Percentiles rank a stretch among this genome's conserved stretches.
These are phyloP conservation scores for Suaeda aralocaspica DNA, from an alignment of 148 eudicot species.

Conservation along the genomic window DNA sequence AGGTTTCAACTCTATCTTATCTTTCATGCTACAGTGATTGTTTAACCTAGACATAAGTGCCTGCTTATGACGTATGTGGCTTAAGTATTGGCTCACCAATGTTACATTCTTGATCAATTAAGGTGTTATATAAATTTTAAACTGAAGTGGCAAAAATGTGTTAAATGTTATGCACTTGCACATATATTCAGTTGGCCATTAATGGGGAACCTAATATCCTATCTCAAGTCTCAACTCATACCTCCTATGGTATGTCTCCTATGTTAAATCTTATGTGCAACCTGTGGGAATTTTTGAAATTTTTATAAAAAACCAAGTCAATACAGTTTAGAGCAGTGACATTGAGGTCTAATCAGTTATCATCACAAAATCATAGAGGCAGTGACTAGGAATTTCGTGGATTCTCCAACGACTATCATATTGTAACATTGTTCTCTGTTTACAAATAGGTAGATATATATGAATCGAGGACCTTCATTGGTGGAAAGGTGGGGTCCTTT, in stretches of 20 bases:
- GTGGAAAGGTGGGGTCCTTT: conserved; percentile 97
- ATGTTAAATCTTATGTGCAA: background rate
- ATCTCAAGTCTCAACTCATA: background rate
- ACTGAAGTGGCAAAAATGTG: too few species aligned
- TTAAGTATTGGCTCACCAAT: background rate
- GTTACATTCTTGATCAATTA: too few species aligned
- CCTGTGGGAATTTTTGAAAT: background rate
- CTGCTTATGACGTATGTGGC: background rate
- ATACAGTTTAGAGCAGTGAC: background rate
- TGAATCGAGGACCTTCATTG: conserved; percentile 93
- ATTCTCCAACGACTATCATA: background rate
- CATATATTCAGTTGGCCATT: background rate
- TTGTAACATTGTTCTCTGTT: conserved; percentile 1
- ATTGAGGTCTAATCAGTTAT: background rate
- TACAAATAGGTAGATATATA: conserved; percentile 83
- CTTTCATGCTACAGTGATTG: background rate
- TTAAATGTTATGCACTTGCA: too few species aligned
- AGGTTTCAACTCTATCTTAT: conserved; percentile 41
- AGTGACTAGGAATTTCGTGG: background rate
- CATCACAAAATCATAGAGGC: background rate
- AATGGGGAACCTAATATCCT: background rate
- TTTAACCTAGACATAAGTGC: background rate
- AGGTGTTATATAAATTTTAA: too few species aligned
- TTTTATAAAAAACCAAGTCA: background rate
- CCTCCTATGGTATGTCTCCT: background rate